These are phyloP conservation scores for Fraxinus nigra DNA, from an alignment of 305 asterid species.

Conservation along the genomic window DNA sequence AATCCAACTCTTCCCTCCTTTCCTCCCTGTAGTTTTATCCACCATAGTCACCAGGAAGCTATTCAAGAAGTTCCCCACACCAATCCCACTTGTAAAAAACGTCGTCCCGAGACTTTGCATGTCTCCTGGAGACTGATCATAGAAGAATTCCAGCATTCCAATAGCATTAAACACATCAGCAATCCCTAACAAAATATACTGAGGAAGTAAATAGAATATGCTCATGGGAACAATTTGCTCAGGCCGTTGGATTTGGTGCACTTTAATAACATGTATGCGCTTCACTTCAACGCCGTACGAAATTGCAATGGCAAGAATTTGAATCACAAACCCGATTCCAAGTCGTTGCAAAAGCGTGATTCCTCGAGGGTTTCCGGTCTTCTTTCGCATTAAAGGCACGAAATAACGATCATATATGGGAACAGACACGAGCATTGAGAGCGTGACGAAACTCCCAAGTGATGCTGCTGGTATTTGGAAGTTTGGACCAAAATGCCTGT, in stretches of 20 bases:
- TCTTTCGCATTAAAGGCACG: constrained; percentile 57
- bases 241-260: constrained; percentile 28
- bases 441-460: constrained; percentile 65
- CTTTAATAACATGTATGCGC: constrained; percentile 36
- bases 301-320: constrained; percentile 53
- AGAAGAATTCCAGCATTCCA: constrained; percentile 78
- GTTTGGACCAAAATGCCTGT: constrained; percentile 48
- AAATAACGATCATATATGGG: constrained; percentile 75
- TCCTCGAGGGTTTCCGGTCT: constrained; percentile 73
- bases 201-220: constrained; percentile 61
- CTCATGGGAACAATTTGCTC: constrained; percentile 64
- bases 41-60: constrained; percentile 73
- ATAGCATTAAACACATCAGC: constrained; percentile 81
- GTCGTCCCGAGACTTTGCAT: constrained; percentile 87
- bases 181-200: constrained; percentile 59
- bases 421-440: constrained; percentile 62
- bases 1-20: constrained; percentile 71
- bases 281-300: constrained; percentile 53
- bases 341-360: constrained; percentile 65
- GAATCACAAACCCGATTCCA: constrained; percentile 63
- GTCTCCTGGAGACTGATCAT: constrained; percentile 82
- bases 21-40: constrained; percentile 53
- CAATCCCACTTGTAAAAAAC: constrained; percentile 80
- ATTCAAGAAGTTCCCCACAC: constrained; percentile 73
- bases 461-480: constrained; percentile 86